These are phyloP conservation scores for Talaromyces sp. DNA, from an alignment of 2,329 filamentous ascomycete genomes.

Conservation along the genomic window DNA sequence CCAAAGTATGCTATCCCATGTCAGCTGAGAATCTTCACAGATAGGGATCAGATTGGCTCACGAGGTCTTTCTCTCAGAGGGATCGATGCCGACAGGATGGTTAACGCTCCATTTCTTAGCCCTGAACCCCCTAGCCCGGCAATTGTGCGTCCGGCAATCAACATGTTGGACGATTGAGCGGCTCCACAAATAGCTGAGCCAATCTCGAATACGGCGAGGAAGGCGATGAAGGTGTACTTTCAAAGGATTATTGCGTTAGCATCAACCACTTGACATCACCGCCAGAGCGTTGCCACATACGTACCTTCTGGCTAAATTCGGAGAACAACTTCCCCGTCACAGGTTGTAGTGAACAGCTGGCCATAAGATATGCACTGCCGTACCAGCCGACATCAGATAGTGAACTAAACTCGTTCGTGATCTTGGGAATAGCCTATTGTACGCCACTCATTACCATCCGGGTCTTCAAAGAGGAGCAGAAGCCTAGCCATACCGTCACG, in stretches of 20 bases:
- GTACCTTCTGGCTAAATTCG: constrained; percentile 28
- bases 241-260: not conserved
- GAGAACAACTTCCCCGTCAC: constrained; percentile 53
- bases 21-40: not conserved
- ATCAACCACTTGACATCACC: constrained; percentile 17
- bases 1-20: constrained; percentile 12
- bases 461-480: not conserved
- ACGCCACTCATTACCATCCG: not conserved
- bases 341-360: constrained; percentile 49
- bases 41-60: not conserved
- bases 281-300: constrained; percentile 12
- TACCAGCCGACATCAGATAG: constrained; percentile 38
- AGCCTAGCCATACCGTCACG: constrained; percentile 40
- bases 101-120: constrained; percentile 21
- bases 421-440: constrained; percentile 23
- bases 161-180: constrained; percentile 23
- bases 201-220: constrained; percentile 25
- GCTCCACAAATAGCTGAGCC: constrained; percentile 26
- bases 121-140: constrained; percentile 23
- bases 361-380: constrained; percentile 40
- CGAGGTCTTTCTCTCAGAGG: constrained; percentile 20
- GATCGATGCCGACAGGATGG: constrained; percentile 17
- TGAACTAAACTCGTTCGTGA: constrained; percentile 43
- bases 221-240: constrained; percentile 27
- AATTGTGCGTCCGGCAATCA: constrained; percentile 25